Conservation (phyloP, 805 yeast species). For the Barnettozyma sucrosica region DNA sequence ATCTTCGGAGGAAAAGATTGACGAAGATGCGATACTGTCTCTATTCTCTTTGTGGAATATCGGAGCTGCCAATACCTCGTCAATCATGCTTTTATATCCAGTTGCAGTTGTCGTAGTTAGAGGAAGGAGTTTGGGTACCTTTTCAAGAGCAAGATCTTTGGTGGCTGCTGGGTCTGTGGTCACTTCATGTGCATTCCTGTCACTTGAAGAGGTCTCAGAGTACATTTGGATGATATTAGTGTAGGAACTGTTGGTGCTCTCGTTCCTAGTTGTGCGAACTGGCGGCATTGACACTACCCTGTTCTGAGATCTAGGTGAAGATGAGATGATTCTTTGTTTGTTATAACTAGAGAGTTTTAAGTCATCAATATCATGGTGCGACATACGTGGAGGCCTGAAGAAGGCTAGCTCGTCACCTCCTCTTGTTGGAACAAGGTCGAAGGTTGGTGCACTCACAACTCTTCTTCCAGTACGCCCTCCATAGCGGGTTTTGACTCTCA, state of each 20-base stretch:
- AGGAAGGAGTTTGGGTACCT: no score
- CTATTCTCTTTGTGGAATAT: neutral
- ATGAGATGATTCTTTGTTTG: neutral
- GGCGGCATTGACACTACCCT: neutral
- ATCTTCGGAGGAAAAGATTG: constrained; percentile 1
- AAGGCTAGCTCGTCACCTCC: neutral
- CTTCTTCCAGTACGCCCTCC: constrained; percentile 6
- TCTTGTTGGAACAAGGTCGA: constrained; percentile 6
- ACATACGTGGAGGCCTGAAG: constrained; percentile 7
- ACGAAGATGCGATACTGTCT: neutral
- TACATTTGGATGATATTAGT: constrained; percentile 7
- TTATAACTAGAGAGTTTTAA: neutral
- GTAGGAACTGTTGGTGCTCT: constrained; percentile 7
- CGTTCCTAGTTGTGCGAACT: neutral
- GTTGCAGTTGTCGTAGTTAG: neutral
- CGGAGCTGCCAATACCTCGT: neutral
- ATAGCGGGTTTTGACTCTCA: constrained; percentile 10
- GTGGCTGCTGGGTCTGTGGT: neutral
- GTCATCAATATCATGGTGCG: neutral
- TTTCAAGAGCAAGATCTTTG: neutral
- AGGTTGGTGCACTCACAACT: constrained; percentile 13
- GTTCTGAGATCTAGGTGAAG: neutral
- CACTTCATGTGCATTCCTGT: neutral
- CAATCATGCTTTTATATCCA: constrained; percentile 3
- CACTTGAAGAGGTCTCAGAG: neutral